These are phyloP conservation scores for Colletotrichum siamense DNA, from an alignment of 2,329 filamentous ascomycete species.

Conservation along the genomic window DNA sequence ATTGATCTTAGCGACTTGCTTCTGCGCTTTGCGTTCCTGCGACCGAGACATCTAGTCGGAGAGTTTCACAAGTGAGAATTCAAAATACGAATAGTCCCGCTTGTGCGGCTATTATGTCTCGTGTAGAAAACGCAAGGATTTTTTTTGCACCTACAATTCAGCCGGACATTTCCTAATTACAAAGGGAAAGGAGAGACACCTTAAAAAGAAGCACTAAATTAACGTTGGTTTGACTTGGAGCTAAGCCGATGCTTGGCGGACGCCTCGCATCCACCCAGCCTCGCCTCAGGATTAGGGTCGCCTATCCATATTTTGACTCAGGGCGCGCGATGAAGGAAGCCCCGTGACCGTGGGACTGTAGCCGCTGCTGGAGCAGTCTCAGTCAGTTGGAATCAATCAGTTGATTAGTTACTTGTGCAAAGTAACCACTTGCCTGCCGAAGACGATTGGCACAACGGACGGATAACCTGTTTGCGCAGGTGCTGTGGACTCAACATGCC, in stretches of 20 bases:
- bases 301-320: not conserved
- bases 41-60: not conserved
- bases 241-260: not conserved
- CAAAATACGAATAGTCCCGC: not conserved
- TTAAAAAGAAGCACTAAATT: constrained; percentile 13
- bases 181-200: not conserved
- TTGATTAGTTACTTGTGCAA: not conserved
- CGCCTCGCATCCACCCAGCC: not conserved
- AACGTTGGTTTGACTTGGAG: constrained; percentile 14
- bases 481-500: not conserved
- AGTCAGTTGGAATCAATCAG: not conserved
- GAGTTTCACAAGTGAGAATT: not conserved
- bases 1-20: not conserved
- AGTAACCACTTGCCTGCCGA: not conserved
- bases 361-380: not conserved
- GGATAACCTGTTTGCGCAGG: not conserved
- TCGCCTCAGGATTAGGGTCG: not conserved
- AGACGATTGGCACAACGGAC: not conserved
- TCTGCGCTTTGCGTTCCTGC: not conserved
- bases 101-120: not conserved
- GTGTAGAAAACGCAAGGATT: not conserved
- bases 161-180: not conserved
- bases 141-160: not conserved
- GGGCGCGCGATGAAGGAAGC: not conserved
- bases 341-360: not conserved